Evolutionary conservation across 2,329 filamentous ascomycete genomes (phyloP), one percentile per base, ranked within the genome.

Genomic region (Pseudogymnoascus sp.): DNA sequence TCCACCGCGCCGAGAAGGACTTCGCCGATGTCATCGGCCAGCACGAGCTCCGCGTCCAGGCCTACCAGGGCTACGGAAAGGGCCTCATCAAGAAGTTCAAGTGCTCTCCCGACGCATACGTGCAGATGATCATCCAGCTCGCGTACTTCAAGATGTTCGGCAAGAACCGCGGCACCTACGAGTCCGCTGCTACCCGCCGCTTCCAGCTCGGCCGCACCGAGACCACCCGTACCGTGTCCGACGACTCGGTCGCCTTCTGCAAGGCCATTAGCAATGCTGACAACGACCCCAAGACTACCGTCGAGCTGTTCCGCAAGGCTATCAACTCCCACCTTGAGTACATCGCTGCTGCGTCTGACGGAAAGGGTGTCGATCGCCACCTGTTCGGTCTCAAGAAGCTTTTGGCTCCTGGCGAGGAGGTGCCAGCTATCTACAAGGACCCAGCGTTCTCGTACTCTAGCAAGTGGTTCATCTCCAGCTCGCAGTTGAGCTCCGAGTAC

Each of bases 141-240:
- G 94, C 94, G 39, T 99, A 99, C 81, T 88, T 87, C 83, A 97
- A 97, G 79, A 97, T 99, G 90, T 96, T 95, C 77, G 94, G 94
- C 81, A 91, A 92, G 82, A 97, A 92, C 82, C 84, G 94, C 3
- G 94, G 94, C 1, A 99, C 95, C 0, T 99, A 99, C 79, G 94
- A 99, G 78, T 97, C 92, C 4, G 94, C 94, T 24, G 87, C 94
- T 3, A 96, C 91, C 3, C 88, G 95, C 62, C 90, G 92, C 71
- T 99, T 96, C 86, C 92, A 97, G 76, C 88, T 90, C 69, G 95
- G 94, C 66, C 90, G 94, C 67, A 99, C 95, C 2, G 94, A 99
- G 77, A 97, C 94, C 4, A 97, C 92, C 77, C 89, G 95, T 60
- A 85, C 87, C 40, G 92, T 99, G 3, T 95, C 90, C 0, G 92